Base-by-base conservation (phyloP, 2,329 filamentous ascomycete genomes). In the Xylaria arbuscula region DNA sequence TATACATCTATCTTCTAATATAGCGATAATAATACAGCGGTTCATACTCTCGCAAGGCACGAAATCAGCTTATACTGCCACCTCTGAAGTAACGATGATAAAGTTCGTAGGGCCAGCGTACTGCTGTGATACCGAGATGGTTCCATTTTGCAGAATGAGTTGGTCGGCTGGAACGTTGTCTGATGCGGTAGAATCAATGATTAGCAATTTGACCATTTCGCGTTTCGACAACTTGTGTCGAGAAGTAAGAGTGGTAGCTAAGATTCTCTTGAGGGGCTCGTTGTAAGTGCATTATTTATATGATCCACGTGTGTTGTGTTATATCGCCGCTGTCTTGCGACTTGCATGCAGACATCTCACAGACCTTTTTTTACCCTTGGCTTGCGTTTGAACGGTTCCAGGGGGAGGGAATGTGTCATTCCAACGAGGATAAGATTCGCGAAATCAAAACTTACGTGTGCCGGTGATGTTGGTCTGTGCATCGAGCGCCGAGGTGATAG, bases 401-500 rank as follows among this genome's bases (percentile, higher is more conserved):
- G 11, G 28, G 24, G n/a, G 19, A 48, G 24, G 19, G 17, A 47
- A 50, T n/a, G 15, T 11, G 42, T 45, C n/a, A 19, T 15, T 34
- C 19, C 2, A 34, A 42, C 38, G 15, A 40, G 9, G 24, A 28
- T 15, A 1, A 50, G 9, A 8, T 19, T 47, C n/a, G 11, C n/a
- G 6, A 36, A 62, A 24, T 58, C 17, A 55, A 28, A 62, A 69
- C 67, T 69, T 66, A 69, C 67, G 63, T 2, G 67, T 42, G 24
- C 67, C 67, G 15, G 67, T 69, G 58, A 58, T n/a, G 36, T 69
- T 69, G 15, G 67, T 69, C 32, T 40, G 7, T 34, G 17, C 58
- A 55, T 69, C 58, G 47, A 69, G 54, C 32, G 67, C 58, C 32
- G 67, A 69, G 54, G 67, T 69, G 22, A 69, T 60, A 22, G 58